A percentile compares a stretch with the other conserved stretches of the same genome.
These are phyloP conservation scores for Hymenoscyphus infarciens DNA, from an alignment of 2,329 filamentous ascomycete species.

Conservation along the genomic window DNA sequence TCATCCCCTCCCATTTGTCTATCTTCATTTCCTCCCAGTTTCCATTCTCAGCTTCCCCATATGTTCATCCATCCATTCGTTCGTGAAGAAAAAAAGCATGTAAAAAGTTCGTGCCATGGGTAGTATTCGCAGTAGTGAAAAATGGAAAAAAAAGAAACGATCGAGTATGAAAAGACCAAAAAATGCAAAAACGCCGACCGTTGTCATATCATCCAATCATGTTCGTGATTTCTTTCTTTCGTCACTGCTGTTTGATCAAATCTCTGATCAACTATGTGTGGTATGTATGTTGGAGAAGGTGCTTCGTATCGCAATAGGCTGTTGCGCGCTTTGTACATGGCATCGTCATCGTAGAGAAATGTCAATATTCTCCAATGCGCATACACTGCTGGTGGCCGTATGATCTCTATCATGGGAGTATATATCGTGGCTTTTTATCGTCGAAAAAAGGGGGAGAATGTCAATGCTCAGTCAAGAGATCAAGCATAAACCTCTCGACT, in stretches of 20 bases:
- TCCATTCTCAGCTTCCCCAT: not conserved
- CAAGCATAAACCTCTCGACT: slow-evolving; percentile 9
- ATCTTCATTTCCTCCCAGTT: not conserved
- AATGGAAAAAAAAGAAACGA: not conserved
- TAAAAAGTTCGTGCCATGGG: not conserved
- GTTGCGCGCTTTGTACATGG: not conserved
- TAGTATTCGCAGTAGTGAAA: not conserved
- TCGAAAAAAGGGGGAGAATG: not conserved
- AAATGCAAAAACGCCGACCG: not conserved
- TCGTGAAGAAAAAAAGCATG: not conserved
- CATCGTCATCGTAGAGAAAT: not conserved
- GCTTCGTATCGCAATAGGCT: not conserved
- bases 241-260: not conserved
- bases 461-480: slow-evolving; percentile 10
- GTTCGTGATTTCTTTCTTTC: not conserved
- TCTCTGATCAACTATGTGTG: not conserved
- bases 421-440: not conserved
- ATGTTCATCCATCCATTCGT: not conserved
- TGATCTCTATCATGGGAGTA: not conserved
- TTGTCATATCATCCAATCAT: slow-evolving; percentile 1
- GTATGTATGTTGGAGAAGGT: not conserved
- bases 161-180: not conserved
- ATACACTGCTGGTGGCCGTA: not conserved
- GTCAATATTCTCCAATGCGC: not conserved
- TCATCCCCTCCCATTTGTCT: no score